These are phyloP conservation scores for Annulohypoxylon bovei DNA, from an alignment of 495 filamentous ascomycete species.

Conservation along the genomic window DNA sequence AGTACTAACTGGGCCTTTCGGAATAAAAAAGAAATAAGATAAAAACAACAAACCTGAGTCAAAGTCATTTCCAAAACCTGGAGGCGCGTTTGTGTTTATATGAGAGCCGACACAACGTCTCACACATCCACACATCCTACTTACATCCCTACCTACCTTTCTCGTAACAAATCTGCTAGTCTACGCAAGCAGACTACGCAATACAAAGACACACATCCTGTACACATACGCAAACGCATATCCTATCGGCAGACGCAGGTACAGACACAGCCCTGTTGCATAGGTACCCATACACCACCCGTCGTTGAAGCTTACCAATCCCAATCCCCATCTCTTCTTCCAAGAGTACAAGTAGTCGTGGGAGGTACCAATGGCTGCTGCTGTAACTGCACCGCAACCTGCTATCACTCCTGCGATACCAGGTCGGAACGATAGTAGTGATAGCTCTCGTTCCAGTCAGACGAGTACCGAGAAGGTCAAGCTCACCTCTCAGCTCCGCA, in stretches of 20 bases:
- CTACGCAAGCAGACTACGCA: conserved; percentile 17
- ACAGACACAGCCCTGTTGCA: conserved; percentile 13
- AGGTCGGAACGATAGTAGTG: conserved; percentile 46
- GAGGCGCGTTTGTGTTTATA: conserved; percentile 27
- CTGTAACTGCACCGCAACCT: conserved; percentile 36
- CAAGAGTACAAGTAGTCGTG: conserved; percentile 25
- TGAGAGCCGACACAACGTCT: conserved; percentile 19
- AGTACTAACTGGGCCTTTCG: conserved; percentile 11
- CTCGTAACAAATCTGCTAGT: conserved; percentile 6
- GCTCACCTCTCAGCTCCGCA: conserved; percentile 31
- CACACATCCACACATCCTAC: background rate
- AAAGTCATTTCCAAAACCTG: conserved; percentile 31
- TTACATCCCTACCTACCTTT: background rate
- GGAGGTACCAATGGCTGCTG: conserved; percentile 43
- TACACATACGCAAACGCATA: conserved; percentile 9
- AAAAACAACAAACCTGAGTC: conserved; percentile 28
- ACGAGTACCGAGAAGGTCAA: conserved; percentile 43
- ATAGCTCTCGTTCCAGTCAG: conserved; percentile 46
- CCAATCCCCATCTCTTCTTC: background rate
- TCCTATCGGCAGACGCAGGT: conserved; percentile 13
- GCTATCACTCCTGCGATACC: conserved; percentile 35
- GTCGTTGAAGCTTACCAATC: conserved; percentile 4
- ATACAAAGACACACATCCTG: conserved; percentile 14
- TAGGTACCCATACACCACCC: conserved; percentile 20
- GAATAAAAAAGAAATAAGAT: conserved; percentile 14